A percentile compares a stretch with the other conserved stretches of the same genome.
Conservation (phyloP, 345 rosid species). For the Hypericum androsaemum region DNA sequence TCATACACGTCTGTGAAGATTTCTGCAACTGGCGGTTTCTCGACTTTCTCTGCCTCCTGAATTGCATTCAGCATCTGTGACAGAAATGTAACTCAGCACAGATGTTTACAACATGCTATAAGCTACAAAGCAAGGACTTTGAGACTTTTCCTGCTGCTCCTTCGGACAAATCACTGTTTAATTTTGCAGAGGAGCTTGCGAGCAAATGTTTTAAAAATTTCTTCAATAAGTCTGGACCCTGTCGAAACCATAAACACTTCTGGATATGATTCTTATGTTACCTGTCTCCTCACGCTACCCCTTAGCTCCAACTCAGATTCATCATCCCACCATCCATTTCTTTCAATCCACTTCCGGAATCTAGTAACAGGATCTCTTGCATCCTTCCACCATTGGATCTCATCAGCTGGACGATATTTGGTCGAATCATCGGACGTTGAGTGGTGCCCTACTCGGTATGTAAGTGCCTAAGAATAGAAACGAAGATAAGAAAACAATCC, state of each 20-base stretch:
- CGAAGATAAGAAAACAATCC: background rate
- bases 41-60: conserved; percentile 58
- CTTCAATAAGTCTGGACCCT: background rate
- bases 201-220: too few relatives aligned
- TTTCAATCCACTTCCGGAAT: conserved; percentile 64
- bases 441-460: conserved; percentile 88
- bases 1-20: conserved; percentile 75
- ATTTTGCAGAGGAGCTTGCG: too few relatives aligned
- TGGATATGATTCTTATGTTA: conserved; percentile 10
- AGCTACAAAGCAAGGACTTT: too few relatives aligned
- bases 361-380: conserved; percentile 52
- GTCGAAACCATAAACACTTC: background rate
- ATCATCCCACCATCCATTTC: conserved; percentile 68
- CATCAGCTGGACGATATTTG: conserved; percentile 61
- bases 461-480: conserved; percentile 46
- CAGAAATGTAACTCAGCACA: background rate
- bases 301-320: conserved; percentile 54
- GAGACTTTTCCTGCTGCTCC: too few relatives aligned
- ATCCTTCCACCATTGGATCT: conserved; percentile 62
- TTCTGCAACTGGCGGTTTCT: conserved; percentile 57
- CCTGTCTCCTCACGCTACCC: conserved; percentile 59
- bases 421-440: conserved; percentile 94
- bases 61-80: conserved; percentile 62
- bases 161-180: too few relatives aligned
- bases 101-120: background rate